Evolutionary conservation across 2,329 filamentous ascomycete genomes (phyloP).

Genomic region (Nemania sp.): DNA sequence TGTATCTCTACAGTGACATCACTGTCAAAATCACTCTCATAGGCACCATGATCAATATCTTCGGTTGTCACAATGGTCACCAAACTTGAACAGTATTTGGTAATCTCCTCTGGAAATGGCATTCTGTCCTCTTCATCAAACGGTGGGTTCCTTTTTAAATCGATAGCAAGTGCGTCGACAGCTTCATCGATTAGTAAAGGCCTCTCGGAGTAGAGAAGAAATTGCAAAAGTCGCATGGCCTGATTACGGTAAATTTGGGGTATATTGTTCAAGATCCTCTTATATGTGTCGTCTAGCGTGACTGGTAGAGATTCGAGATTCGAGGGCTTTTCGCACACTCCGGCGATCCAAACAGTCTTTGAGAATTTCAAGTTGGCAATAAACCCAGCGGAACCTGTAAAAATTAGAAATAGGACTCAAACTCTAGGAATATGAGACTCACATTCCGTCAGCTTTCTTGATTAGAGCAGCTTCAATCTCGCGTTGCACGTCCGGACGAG

Average conservation of each 20-base stretch:
- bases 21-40: no score
- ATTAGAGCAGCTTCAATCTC: conserved; percentile 31
- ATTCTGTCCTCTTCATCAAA: conserved; percentile 28
- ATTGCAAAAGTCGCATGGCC: conserved; percentile 22
- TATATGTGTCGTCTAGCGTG: conserved; percentile 28
- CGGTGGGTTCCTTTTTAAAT: not conserved
- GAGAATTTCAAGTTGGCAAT: conserved; percentile 15
- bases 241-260: not conserved
- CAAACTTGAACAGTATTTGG: conserved; percentile 34
- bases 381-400: conserved; percentile 19
- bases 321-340: not conserved
- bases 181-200: conserved; percentile 14
- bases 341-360: not conserved
- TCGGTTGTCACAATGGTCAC: conserved; percentile 21
- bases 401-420: not conserved
- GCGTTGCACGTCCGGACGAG: conserved; percentile 25
- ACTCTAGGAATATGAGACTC: conserved; percentile 10
- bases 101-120: conserved; percentile 31
- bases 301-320: conserved; percentile 16
- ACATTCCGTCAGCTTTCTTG: conserved; percentile 38
- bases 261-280: conserved; percentile 18
- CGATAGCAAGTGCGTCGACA: conserved; percentile 14
- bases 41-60: no score
- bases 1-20: conserved; percentile 26
- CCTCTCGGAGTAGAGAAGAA: conserved; percentile 13